Conservation (phyloP, 2,329 filamentous ascomycete species). For the Botrytis squamosa region DNA sequence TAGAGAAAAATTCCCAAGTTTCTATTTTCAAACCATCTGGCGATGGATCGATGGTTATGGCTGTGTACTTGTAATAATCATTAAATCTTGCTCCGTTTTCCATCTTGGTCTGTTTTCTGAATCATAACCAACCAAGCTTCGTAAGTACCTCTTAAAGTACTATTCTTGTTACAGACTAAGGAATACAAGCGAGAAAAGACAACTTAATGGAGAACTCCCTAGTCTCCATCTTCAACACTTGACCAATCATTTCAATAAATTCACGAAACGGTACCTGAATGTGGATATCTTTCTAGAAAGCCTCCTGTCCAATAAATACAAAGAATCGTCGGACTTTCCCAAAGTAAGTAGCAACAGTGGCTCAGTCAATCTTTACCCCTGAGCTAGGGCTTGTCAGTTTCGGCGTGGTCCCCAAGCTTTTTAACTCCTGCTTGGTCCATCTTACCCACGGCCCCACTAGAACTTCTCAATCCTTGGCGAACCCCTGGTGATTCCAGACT, state of each 20-base stretch:
- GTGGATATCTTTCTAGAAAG: neutral
- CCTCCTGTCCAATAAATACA: neutral
- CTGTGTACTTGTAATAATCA: neutral
- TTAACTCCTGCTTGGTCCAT: neutral
- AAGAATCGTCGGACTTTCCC: neutral
- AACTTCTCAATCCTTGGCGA: neutral
- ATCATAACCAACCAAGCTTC: constrained; percentile 14
- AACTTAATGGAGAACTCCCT: constrained; percentile 5
- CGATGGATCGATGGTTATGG: constrained; percentile 3
- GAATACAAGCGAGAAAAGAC: constrained; percentile 9
- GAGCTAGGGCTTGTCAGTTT: constrained; percentile 9
- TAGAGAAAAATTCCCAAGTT: neutral
- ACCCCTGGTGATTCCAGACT: constrained; percentile 19
- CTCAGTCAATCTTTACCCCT: constrained; percentile 16
- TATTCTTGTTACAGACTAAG: constrained; percentile 18
- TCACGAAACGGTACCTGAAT: constrained; percentile 15
- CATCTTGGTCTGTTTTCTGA: neutral
- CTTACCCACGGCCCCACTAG: constrained; percentile 2
- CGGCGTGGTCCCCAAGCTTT: constrained; percentile 1
- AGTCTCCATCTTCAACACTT: neutral
- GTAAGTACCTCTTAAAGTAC: neutral
- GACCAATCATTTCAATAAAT: neutral
- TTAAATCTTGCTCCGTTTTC: neutral
- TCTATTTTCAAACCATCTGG: constrained; percentile 6
- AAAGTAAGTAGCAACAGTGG: constrained; percentile 1